These are phyloP conservation scores for Blastobotrys robertii DNA, from an alignment of 805 yeast species.

Conservation along the genomic window DNA sequence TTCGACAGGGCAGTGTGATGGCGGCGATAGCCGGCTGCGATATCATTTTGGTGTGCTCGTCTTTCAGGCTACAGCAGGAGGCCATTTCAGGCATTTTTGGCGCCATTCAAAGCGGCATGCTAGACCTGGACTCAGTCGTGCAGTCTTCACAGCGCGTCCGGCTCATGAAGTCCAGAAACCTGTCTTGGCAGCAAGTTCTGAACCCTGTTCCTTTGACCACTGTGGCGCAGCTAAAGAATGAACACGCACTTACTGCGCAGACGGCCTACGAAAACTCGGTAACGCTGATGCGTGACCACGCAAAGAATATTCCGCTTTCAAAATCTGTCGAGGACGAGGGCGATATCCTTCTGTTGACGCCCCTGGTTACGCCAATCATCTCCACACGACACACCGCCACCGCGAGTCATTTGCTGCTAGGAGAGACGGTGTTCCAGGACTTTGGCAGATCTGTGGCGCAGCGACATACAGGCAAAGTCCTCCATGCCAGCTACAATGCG, in stretches of 20 bases:
- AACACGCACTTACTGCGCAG: slow-evolving; percentile 36
- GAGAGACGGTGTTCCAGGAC: slow-evolving; percentile 27
- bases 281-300: slow-evolving; percentile 45
- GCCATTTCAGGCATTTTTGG: slow-evolving; percentile 38
- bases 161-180: slow-evolving; percentile 32
- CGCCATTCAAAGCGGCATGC: slow-evolving; percentile 29
- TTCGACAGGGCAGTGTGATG: slow-evolving; percentile 55
- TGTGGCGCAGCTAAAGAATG: slow-evolving; percentile 28
- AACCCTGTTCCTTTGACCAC: slow-evolving; percentile 23
- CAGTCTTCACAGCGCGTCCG: slow-evolving; percentile 37
- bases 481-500: slow-evolving; percentile 47
- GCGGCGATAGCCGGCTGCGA: slow-evolving; percentile 60
- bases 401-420: slow-evolving; percentile 40
- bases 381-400: slow-evolving; percentile 30
- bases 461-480: slow-evolving; percentile 37
- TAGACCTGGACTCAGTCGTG: slow-evolving; percentile 29
- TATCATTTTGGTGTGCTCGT: slow-evolving; percentile 52
- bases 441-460: slow-evolving; percentile 40
- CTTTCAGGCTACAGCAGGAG: slow-evolving; percentile 43
- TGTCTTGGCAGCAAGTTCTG: slow-evolving; percentile 38
- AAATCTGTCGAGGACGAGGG: slow-evolving; percentile 29
- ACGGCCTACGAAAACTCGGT: slow-evolving; percentile 42
- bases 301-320: slow-evolving; percentile 35
- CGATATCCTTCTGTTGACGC: slow-evolving; percentile 27
- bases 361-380: slow-evolving; percentile 30